phyloP scores from a whole-genome alignment of 164 flowering plant species.

The Santalum album region DNA sequence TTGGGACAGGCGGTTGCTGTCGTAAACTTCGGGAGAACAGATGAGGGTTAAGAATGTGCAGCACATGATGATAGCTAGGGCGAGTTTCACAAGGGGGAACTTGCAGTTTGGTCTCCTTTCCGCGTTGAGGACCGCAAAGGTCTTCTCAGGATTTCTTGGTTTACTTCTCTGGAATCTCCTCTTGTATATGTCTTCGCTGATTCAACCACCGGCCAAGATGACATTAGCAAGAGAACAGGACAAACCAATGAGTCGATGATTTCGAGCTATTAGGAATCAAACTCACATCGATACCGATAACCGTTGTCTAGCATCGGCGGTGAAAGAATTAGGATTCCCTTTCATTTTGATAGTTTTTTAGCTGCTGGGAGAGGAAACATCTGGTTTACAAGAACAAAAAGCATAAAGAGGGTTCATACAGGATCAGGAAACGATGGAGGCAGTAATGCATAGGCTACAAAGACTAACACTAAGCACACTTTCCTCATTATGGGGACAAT shows the following conservation, averaged over 20 bases:
- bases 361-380: not conserved
- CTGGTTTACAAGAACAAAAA: not conserved
- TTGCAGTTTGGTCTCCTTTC: slow-evolving; percentile 26
- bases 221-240: not conserved
- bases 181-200: slow-evolving; percentile 3
- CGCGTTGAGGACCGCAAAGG: slow-evolving; percentile 11
- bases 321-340: not conserved
- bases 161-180: slow-evolving; percentile 16
- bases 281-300: not conserved
- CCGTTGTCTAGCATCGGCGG: not conserved
- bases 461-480: not conserved
- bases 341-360: not conserved
- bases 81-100: slow-evolving; percentile 24
- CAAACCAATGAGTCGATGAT: too few relatives aligned
- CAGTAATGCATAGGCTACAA: too few relatives aligned
- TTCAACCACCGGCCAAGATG: not conserved
- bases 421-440: too few relatives aligned
- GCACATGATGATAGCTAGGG: slow-evolving; percentile 16
- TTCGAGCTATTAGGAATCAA: not conserved
- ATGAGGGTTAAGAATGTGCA: slow-evolving; percentile 23
- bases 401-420: not conserved
- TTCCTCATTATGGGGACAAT: too few relatives aligned
- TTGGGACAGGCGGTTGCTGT: slow-evolving; percentile 9
- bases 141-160: slow-evolving; percentile 21
- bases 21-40: slow-evolving; percentile 24